A percentile compares a stretch with the other conserved stretches of the same genome.
Conservation (phyloP, 208 protist genomes). For the Leishmania aethiopica region DNA sequence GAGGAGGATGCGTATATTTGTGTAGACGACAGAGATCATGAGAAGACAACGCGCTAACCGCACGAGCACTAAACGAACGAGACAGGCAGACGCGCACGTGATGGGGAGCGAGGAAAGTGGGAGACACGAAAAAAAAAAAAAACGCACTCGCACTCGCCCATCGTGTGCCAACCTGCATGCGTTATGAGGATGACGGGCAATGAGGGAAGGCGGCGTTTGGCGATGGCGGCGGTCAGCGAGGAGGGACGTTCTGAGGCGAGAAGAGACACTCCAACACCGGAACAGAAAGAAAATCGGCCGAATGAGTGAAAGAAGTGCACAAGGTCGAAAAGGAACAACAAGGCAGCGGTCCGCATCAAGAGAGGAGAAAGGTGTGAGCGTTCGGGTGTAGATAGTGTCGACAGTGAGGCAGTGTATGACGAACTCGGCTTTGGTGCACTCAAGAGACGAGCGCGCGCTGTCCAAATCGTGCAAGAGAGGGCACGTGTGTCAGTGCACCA, state of each 20-base stretch:
- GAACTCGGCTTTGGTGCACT: not conserved
- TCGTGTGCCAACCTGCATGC: not conserved
- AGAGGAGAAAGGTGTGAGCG: not conserved
- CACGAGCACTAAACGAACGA: not conserved
- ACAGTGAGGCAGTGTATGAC: not conserved
- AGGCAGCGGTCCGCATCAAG: not conserved
- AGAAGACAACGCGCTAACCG: not conserved
- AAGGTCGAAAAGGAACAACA: conserved; percentile 2
- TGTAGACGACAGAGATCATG: not conserved
- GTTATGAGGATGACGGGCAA: not conserved
- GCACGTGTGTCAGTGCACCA: not conserved
- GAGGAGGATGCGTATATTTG: not conserved
- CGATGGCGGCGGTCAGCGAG: not conserved
- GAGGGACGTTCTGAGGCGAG: not conserved
- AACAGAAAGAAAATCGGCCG: not conserved
- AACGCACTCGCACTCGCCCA: not conserved
- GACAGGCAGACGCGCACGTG: not conserved
- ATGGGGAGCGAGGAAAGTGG: not conserved
- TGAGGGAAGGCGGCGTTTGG: not conserved
- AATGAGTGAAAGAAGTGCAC: not conserved
- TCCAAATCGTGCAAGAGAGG: not conserved
- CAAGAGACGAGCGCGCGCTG: not conserved
- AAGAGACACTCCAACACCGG: too few relatives aligned
- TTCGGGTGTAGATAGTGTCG: not conserved
- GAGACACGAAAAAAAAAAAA: not conserved